Conservation (phyloP, 305 asterid species). For the Fraxinus nigra region DNA sequence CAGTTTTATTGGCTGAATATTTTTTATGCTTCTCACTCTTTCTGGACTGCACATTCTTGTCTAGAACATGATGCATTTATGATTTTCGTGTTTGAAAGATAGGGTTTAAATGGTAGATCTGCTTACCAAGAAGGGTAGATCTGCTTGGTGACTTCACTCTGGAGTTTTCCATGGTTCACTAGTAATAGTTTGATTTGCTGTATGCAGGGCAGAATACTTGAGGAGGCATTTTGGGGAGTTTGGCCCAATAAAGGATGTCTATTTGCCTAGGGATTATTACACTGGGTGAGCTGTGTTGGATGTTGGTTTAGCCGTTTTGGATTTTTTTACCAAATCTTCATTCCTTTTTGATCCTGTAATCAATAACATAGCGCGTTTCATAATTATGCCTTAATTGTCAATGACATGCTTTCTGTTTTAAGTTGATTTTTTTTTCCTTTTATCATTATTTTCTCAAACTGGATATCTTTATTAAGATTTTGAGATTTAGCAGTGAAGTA, state of each 20-base stretch:
- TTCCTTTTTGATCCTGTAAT: background rate
- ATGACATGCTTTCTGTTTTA: background rate
- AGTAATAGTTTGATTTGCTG: background rate
- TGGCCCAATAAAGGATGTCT: conserved; percentile 82
- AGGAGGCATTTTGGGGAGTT: conserved; percentile 85
- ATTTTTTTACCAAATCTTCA: background rate
- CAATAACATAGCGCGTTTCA: background rate
- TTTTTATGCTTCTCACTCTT: background rate
- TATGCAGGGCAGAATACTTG: conserved; percentile 73
- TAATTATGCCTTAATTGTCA: background rate
- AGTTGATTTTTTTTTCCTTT: background rate
- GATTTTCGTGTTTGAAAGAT: background rate
- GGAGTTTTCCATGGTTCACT: background rate
- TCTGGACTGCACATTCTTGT: background rate
- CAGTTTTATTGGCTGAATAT: background rate
- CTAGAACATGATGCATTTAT: background rate
- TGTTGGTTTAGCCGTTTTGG: background rate
- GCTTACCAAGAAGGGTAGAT: background rate
- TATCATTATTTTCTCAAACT: conserved; percentile 22
- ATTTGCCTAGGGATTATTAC: conserved; percentile 87
- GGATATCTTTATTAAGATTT: conserved; percentile 42
- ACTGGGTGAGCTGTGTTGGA: conserved; percentile 74
- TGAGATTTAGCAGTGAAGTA: conserved; percentile 75
- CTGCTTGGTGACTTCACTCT: background rate
- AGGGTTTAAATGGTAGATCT: background rate